These are phyloP conservation scores for Solidago caesia DNA, from an alignment of 129 eudicot genomes.

Conservation along the genomic window DNA sequence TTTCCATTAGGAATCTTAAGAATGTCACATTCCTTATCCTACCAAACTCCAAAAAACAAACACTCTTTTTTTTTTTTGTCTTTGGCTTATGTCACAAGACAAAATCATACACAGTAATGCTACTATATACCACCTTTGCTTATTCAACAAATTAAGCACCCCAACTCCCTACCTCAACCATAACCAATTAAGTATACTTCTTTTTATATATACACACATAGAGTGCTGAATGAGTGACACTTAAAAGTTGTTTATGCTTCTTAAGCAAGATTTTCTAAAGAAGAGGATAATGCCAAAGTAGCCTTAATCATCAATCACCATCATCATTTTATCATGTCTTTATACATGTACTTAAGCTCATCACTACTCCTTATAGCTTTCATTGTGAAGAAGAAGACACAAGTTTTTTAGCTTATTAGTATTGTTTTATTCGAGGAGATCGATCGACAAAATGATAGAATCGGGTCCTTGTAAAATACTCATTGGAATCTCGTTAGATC, in stretches of 20 bases:
- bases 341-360: conserved; percentile 32
- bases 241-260: conserved; percentile 53
- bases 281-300: conserved; percentile 31
- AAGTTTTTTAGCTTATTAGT: neutral
- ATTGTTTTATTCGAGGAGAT: neutral
- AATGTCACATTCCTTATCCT: conserved; percentile 40
- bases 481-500: conserved; percentile 60
- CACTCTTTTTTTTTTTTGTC: conserved; percentile 5
- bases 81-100: conserved; percentile 72
- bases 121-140: conserved; percentile 71
- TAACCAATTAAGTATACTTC: conserved; percentile 44
- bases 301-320: conserved; percentile 32
- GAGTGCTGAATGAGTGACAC: conserved; percentile 31
- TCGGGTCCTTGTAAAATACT: conserved; percentile 57
- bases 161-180: conserved; percentile 28
- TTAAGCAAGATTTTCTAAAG: conserved; percentile 45
- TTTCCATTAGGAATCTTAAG: conserved; percentile 35
- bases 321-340: conserved; percentile 24
- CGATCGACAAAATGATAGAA: conserved; percentile 34
- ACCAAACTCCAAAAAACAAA: conserved; percentile 45
- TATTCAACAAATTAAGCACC: conserved; percentile 67
- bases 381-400: conserved; percentile 29
- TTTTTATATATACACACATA: conserved; percentile 24
- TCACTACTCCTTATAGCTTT: neutral
- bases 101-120: conserved; percentile 43